Conservation (phyloP, 164 flowering plant species). For the Nelumbo lutea region DNA sequence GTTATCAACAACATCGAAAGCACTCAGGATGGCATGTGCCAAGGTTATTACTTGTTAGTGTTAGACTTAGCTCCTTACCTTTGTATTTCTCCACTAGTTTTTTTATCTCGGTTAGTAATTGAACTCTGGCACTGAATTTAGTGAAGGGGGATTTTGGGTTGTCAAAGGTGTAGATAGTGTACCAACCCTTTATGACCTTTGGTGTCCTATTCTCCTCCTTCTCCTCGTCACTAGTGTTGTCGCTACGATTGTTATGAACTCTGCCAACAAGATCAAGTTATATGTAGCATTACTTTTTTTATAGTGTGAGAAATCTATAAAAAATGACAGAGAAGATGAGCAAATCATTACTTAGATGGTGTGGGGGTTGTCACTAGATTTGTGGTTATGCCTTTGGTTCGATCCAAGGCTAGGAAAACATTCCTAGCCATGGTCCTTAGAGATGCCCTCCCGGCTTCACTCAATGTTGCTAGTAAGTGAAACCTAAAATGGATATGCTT, state of each 20-base stretch:
- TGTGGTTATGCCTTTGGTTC: conserved; percentile 49
- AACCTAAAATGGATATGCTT: neutral
- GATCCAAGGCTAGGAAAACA: conserved; percentile 64
- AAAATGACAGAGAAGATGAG: conserved; percentile 79
- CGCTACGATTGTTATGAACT: neutral
- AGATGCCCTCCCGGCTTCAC: conserved; percentile 79
- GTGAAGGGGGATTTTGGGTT: conserved; percentile 61
- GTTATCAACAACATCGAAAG: conserved; percentile 60
- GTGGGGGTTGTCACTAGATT: conserved; percentile 55
- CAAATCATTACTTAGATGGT: conserved; percentile 54
- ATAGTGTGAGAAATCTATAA: conserved; percentile 65
- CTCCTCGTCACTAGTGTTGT: conserved; percentile 16
- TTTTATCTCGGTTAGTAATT: conserved; percentile 38
- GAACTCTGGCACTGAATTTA: conserved; percentile 55
- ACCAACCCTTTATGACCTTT: conserved; percentile 73
- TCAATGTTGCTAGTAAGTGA: conserved; percentile 86
- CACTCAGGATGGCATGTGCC: conserved; percentile 61
- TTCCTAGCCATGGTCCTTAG: conserved; percentile 71
- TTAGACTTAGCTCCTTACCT: conserved; percentile 48
- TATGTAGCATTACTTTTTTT: too few relatives aligned
- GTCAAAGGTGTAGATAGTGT: conserved; percentile 50
- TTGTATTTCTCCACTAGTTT: conserved; percentile 35
- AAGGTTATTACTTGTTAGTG: conserved; percentile 65
- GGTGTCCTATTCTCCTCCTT: conserved; percentile 36
- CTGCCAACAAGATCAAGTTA: neutral